A percentile compares a stretch with the other conserved stretches of the same genome.
phyloP scores from a whole-genome alignment of 164 flowering plant species.

The Annona cherimola region DNA sequence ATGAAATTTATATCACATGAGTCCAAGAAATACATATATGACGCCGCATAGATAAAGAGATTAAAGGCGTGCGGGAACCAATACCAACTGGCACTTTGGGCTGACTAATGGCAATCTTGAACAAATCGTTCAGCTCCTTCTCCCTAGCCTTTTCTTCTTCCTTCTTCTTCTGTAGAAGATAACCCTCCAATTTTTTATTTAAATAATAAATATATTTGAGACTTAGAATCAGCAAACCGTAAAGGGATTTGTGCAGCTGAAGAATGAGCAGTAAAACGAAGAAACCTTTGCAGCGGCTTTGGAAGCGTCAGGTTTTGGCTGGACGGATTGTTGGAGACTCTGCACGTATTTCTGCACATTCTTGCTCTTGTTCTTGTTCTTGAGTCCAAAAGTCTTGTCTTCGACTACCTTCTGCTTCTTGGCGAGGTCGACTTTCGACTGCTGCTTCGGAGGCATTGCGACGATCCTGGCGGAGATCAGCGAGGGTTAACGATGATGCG shows the following conservation, averaged over 20 bases:
- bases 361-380: slow-evolving; percentile 95
- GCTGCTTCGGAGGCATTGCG: slow-evolving; percentile 83
- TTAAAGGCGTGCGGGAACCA: background rate
- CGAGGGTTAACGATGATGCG: background rate
- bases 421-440: slow-evolving; percentile 72
- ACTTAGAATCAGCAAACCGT: no score
- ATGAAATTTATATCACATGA: background rate
- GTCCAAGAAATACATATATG: background rate
- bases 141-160: slow-evolving; percentile 94
- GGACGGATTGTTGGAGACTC: slow-evolving; percentile 62
- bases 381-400: slow-evolving; percentile 96
- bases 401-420: slow-evolving; percentile 97
- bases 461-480: background rate
- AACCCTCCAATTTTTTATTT: background rate
- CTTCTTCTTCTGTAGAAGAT: slow-evolving; percentile 75
- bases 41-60: background rate
- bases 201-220: no score
- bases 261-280: background rate
- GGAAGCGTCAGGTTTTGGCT: slow-evolving; percentile 65
- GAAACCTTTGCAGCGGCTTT: slow-evolving; percentile 69
- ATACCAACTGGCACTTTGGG: slow-evolving; percentile 94
- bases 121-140: slow-evolving; percentile 85
- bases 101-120: slow-evolving; percentile 88
- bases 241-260: no score
- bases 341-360: slow-evolving; percentile 93